Base-by-base conservation (phyloP, 805 yeast species). In the Maudiozyma turicensis region DNA sequence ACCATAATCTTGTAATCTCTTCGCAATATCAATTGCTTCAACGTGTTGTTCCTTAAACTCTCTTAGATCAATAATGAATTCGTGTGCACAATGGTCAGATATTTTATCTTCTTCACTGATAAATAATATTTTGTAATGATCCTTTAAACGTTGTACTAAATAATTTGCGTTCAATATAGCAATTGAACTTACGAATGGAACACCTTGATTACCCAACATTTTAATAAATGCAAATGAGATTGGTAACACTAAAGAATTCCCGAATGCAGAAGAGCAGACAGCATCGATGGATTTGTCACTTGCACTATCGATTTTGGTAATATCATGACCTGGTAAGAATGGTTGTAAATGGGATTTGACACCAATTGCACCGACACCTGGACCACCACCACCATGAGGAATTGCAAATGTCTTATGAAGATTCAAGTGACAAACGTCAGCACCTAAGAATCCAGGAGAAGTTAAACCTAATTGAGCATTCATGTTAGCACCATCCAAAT, bases 331-430 rank as follows among this genome's bases (percentile, higher is more conserved):
- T 43, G 99, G 99, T 59, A 93, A 75, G 69, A 79, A 89, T 48
- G 87, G 86, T 42, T 75, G 77, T 59, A 93, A 73, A 67, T 88
- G 95, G 45, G 75, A 71, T 57, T 82, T 83, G 50, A 91, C 98
- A 75, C 98, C 88, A 54, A 93, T 93, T 46, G 98, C 98, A 15
- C 97, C 99, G 60, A 89, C 95, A 64, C 98, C 99, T 40, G 99
- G 99, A 41, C 99, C 99, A 65, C 99, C 99, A 64, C 99, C 99
- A 63, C 99, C 99, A 63, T 93, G 99, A 48, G 96, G 95, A 62
- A 93, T 88, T 43, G 97, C 89, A 74, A 93, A 93, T 0, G 99
- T 93, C 72, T 93, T 93, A 74, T 93, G 99, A 64, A 93, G 75
- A 67, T 93, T 93, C 72, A 93, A 77, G 63, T 93, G 99, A 68